Base-by-base conservation (phyloP, 805 yeast genomes). In the Blastobotrys americana region DNA sequence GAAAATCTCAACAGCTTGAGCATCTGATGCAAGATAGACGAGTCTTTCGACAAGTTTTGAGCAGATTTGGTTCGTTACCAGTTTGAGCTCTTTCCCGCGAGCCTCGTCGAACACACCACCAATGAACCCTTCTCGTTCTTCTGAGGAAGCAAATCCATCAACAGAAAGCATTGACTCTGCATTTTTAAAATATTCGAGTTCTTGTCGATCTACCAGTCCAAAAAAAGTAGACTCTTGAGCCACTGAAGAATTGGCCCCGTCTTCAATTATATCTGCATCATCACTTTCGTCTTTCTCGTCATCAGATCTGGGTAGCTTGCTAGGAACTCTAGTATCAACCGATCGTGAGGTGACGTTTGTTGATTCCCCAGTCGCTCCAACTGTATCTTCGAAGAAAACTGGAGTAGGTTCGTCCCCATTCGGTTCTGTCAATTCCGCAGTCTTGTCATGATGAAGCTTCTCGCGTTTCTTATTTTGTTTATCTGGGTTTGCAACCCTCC, bases 1-100 rank as follows among this genome's bases (percentile, higher is more conserved):
- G 62, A 82, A 84, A 0, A 89, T 59, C 25, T 70, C 68, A 54
- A 80, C 79, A 47, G 87, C 63, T 60, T 87, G 94, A 9, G 64
- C 68, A 49, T 78, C 81, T 21, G 73, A 70, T 13, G 89, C 82
- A 16, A 70, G 66, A 35, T 84, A 64, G n/a, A 90, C 74, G 49
- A 90, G 67, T 58, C 98, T 72, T 64, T 90, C 98, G 70, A 93
- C 73, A 47, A 93, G 71, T 61, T 90, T 90, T 19, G 97, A 90
- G 63, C 97, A 88, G 46, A 90, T 87, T 59, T 89, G 97, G 58
- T 90, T 89, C 2, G 96, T 90, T 3, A 84, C 96, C 34, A 90
- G 71, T 63, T 93, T 90, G 54, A 93, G 69, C 64, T 90, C 97
- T 56, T 89, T 88, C 2, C 96, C 96, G 39, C 74, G 71, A 18